Base-by-base conservation (phyloP, 2,329 filamentous ascomycete species). In the Epichloe gansuensis region DNA sequence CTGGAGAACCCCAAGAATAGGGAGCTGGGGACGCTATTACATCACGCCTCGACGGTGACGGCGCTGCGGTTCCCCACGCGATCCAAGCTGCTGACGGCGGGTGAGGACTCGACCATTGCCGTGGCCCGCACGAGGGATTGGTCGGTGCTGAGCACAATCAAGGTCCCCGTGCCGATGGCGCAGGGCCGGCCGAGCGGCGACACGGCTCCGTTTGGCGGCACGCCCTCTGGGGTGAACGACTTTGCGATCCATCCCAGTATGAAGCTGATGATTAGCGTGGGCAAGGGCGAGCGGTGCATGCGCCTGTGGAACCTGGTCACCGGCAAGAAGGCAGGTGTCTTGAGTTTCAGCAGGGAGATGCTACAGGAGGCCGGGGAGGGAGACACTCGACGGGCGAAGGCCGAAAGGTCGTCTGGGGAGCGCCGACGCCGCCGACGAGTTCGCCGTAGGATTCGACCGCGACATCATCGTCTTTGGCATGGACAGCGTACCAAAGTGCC, bases 231-330 rank as follows among this genome's bases (percentile, higher is more conserved):
- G 17, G 82, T 97, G 59, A 97, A 95, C 66, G 88, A 91, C 66
- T 95, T 98, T 67, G 89, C 91, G 2, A 86, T 98, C 28, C 93
- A 98, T 66, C 91, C 93, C 0, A 94, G 88, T 67, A 88, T 95
- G 79, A 97, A 96, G 72, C 75, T 98, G 49, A 95, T 97, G 88
- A 82, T 98, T 55, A 94, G 82, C 60, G 90, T 97, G 8, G 86
- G 88, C 59, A 88, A 85, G 62, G 90, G 90, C 58, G 93, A 98
- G 72, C 83, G 82, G 58, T 89, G 85, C 63, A 94, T 98, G 87
- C 76, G 93, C 58, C 69, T 97, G 58, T 98, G 93, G 93, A 97
- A 98, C 64, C 68, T 98, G 57, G 90, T 97, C 58, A 97, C 91
- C 3, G 93, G 91, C 15, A 95, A 91, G 72, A 96, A 95, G 72